Evolutionary conservation across 306 rosid species (phyloP), one percentile per base, ranked within the genome.

Genomic region (Lathyrus sativus): DNA sequence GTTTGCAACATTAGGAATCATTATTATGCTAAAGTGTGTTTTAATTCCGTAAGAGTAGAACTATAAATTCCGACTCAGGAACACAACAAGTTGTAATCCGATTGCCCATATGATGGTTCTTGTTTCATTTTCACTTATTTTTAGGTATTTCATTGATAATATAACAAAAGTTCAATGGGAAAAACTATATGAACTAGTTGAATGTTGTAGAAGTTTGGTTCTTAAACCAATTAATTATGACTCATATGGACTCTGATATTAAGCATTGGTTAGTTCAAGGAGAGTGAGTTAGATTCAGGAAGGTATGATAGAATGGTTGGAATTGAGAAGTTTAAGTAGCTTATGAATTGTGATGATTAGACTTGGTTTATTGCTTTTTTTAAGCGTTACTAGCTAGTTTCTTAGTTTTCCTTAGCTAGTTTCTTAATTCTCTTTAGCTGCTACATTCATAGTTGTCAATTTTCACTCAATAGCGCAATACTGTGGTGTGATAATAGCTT

Each of bases 131-230:
- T n/a, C n/a, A n/a, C n/a, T n/a, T n/a, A n/a, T n/a, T n/a, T n/a
- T n/a, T n/a, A n/a, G n/a, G n/a, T n/a, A n/a, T n/a, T n/a, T n/a
- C n/a, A n/a, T n/a, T n/a, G n/a, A n/a, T n/a, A n/a, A n/a, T n/a
- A n/a, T n/a, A n/a, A n/a, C n/a, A n/a, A n/a, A n/a, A n/a, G n/a
- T n/a, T n/a, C n/a, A n/a, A n/a, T n/a, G n/a, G n/a, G n/a, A n/a
- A n/a, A n/a, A n/a, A n/a, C n/a, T n/a, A n/a, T n/a, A n/a, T n/a
- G n/a, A n/a, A n/a, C n/a, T n/a, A n/a, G n/a, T n/a, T n/a, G n/a
- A n/a, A n/a, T n/a, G 59, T 2, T 54, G 15, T 54, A 24, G 60
- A 54, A 54, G 60, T 54, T 53, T 24, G 33, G 41, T n/a, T 31
- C n/a, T n/a, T 31, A 33, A 33, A 42, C 9, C 11, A 7, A 33